Evolutionary conservation across 106 monocot species (phyloP).

Genomic region (Cymbidium sinense): DNA sequence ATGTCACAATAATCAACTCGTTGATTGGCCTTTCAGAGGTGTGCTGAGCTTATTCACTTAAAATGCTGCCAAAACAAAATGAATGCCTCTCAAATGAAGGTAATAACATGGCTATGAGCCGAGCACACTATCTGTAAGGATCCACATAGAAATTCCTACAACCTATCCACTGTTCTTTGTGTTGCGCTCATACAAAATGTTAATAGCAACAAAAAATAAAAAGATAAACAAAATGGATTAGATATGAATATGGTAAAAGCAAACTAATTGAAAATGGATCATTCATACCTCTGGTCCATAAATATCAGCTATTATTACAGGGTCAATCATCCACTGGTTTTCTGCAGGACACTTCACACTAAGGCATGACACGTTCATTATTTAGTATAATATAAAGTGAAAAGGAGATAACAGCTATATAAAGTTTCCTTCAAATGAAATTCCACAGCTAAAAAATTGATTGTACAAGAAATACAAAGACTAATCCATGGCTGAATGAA

Average conservation of each 20-base stretch:
- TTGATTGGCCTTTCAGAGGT: too few relatives aligned
- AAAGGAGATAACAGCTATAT: not conserved
- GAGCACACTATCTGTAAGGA: not conserved
- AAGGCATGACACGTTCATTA: slow-evolving; percentile 11
- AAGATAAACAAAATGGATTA: not conserved
- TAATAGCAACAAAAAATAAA: not conserved
- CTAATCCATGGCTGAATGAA: not conserved
- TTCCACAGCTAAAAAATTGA: not conserved
- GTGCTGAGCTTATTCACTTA: too few relatives aligned
- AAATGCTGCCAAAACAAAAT: not conserved
- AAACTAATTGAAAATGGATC: not conserved
- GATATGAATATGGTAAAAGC: not conserved
- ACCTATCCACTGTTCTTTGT: not conserved
- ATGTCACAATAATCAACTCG: too few relatives aligned
- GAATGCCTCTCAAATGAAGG: not conserved
- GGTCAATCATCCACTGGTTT: slow-evolving; percentile 81
- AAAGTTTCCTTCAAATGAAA: not conserved
- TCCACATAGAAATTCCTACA: not conserved
- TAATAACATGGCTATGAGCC: not conserved
- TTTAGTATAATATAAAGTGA: slow-evolving; percentile 6
- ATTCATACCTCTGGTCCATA: slow-evolving; percentile 74
- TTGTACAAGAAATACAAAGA: not conserved
- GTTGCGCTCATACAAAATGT: not conserved
- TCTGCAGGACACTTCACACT: slow-evolving; percentile 86
- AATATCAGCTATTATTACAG: slow-evolving; percentile 79